Base-by-base conservation (phyloP, 2,329 filamentous ascomycete species). In the Westerdykella sp. region DNA sequence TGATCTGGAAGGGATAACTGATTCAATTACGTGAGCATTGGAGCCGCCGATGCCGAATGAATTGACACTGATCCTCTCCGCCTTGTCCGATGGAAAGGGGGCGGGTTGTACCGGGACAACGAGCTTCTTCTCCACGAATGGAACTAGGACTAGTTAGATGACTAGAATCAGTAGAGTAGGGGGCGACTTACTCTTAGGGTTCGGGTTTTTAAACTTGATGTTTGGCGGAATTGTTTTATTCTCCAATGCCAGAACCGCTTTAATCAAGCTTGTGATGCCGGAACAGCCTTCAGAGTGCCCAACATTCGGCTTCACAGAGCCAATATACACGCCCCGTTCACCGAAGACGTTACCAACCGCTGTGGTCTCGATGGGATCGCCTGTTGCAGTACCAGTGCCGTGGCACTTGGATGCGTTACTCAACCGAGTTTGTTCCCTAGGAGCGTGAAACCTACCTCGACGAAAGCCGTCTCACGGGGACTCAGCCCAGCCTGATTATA, bases 341-440 rank as follows among this genome's bases (percentile, higher is more conserved):
- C 41, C 16, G 41, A 58, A 55, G 1, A 40, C 42, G 12, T 40
- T 37, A 10, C 43, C 44, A 9, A 59, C 47, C 7, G 50, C 53
- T 4, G 41, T 42, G 5, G 46, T 48, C 39, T 62, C 59, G 5
- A 51, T 53, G 2, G 59, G 53, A 36, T 63, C 59, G 11, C 55
- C 53, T 3, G 73, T 75, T 25, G 72, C 68, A 1, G 79, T 82
- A 2, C 79, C 79, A 0, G 78, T 81, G 6, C 78, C 78, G 49
- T 81, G 9, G 32, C 37, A 39, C 35, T 60, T 54, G 15, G 57
- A 50, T n/a, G n/a, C n/a, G n/a, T n/a, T n/a, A n/a, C n/a, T n/a
- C n/a, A n/a, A n/a, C n/a, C n/a, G n/a, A n/a, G n/a, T n/a, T n/a
- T n/a, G n/a, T n/a, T n/a, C n/a, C n/a, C n/a, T n/a, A n/a, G n/a